Evolutionary conservation across 495 filamentous ascomycete species (phyloP), one percentile per base, ranked within the genome.

Genomic region (Terfezia claveryi): DNA sequence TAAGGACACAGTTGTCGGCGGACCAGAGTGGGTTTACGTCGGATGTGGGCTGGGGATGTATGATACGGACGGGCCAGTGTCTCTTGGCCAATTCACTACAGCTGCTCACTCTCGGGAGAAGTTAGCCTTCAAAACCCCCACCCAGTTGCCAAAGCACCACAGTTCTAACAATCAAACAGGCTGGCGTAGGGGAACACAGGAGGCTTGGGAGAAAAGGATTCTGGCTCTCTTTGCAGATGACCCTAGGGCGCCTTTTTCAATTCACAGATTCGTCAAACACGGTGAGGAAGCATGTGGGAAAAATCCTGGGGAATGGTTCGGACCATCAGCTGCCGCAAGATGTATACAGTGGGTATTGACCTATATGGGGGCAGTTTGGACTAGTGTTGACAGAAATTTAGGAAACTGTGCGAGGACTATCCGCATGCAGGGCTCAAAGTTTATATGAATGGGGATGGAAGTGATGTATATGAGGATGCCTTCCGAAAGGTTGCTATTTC

Each of bases 271-370:
- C 61, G 92, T 96, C 32, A 72, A 81, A 51, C 81, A 93, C 61
- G 92, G 92, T 4, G 86, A 89, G 16, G 72, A 76, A 37, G 83
- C 82, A 11, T 98, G 91, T 64, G 87, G 86, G 8, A 96, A 94
- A 65, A 82, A 88, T 66, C 89, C 92, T 0, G 92, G 92, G 23
- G 85, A 95, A 68, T 99, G 92, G 92, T 99, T 99, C 72, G 92
- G 92, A 10, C 92, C 92, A n/a, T 94, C 86, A 14, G 91, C 92
- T 7, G 92, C 92, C 2, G 86, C 92, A n/a, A 78, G 80, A 56
- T 95, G 92, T 67, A 94, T 99, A 54, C 80, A 92, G 87, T 94
- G 68, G 62, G 85, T 72, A 32, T 11, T 8, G n/a, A 11, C 32
- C 50, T 11, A 38, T 38, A 10, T 7, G 10, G 7, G 7, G 4